Conservation (phyloP, 805 yeast species). For the Brettanomyces anomalus region DNA sequence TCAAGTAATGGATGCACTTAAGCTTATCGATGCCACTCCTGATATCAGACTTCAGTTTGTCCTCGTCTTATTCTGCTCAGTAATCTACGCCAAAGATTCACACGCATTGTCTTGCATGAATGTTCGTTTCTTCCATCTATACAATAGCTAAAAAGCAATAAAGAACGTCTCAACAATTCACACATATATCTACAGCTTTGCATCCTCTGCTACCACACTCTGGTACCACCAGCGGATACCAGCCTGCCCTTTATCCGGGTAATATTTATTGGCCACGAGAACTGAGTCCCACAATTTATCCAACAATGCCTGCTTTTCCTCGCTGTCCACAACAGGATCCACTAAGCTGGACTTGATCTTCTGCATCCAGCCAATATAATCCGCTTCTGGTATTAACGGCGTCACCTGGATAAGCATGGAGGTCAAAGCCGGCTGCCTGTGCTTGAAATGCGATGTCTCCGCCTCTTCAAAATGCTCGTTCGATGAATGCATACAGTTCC, state of each 20-base stretch:
- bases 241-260: constrained; percentile 44
- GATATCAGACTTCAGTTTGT: constrained; percentile 29
- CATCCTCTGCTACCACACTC: no score
- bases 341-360: constrained; percentile 31
- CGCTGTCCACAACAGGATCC: constrained; percentile 10
- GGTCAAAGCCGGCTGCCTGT: constrained; percentile 35
- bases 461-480: background rate
- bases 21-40: no score
- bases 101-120: no score
- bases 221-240: constrained; percentile 59
- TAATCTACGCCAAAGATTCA: no score
- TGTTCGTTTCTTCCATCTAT: no score
- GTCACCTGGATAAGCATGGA: constrained; percentile 39
- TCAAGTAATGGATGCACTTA: no score
- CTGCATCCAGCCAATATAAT: constrained; percentile 38
- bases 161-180: no score
- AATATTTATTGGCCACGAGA: constrained; percentile 41
- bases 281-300: constrained; percentile 43
- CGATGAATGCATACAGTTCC: constrained; percentile 26
- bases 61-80: no score
- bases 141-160: no score
- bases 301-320: constrained; percentile 32
- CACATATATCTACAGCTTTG: background rate
- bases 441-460: background rate
- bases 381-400: constrained; percentile 40